Evolutionary conservation across 169 alveolate species (phyloP), one percentile per base, ranked within the genome.

Genomic region (Cytauxzoon felis): DNA sequence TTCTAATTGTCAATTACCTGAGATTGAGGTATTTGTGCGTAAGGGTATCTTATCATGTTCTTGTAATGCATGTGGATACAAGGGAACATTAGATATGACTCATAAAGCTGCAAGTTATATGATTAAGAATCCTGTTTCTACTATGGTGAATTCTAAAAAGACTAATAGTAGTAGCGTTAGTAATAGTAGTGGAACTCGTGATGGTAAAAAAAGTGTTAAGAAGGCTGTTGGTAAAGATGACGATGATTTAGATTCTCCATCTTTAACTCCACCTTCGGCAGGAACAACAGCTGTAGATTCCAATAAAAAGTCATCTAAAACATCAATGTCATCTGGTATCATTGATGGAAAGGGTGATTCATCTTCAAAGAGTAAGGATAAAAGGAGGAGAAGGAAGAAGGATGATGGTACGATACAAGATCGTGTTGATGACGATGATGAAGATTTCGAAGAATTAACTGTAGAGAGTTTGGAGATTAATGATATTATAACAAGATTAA

Each of bases 31-130:
- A 54, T 69, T 88, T 68, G 94, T 96, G 18, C 93, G 88, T 60
- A 92, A 93, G 78, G 96, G 94, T 9, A 73, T 82, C 59, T 80
- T 89, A 58, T 87, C 86, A 13, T 87, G 95, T 18, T 73, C 91
- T 40, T 97, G 99, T 87, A 95, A 96, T 72, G 98, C 99, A 30
- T 97, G 99, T 78, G 99, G 99, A 30, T 82, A 90, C 75, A 84
- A 85, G 23, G 95, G 96, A 19, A 89, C 88, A 18, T 86, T 96
- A 54, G 99, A 97, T 69, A 94, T 86, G 78, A 75, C 93, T 7
- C 99, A 97, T 86, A 95, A 95, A 80, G 93, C 96, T 19, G 97
- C 98, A 13, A 81, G 93, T 21, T 95, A 91, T 90, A 97, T 97
- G 69, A 78, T 93, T 33, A 95, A 94, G 80, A 91, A 95, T 61